A percentile compares a stretch with the other conserved stretches of the same genome.
phyloP scores from a whole-genome alignment of 176 grass and related monocot species.

The Bonia amplexicaulis region DNA sequence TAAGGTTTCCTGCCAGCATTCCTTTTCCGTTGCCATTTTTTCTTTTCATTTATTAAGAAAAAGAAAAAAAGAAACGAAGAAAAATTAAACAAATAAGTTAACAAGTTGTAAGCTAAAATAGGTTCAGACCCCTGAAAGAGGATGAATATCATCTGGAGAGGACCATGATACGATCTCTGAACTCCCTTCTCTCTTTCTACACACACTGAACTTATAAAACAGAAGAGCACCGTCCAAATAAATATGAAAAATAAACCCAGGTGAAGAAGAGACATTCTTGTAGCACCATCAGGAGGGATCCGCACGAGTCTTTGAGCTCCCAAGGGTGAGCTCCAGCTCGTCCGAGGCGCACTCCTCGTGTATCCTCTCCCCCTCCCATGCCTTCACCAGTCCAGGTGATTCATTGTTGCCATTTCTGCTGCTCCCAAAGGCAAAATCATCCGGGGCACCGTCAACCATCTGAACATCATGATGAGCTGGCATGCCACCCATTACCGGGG shows the following conservation, averaged over 20 bases:
- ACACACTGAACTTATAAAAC: conserved; percentile 33
- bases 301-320: conserved; percentile 55
- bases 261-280: not conserved
- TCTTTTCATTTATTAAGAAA: conserved; percentile 8
- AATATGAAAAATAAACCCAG: conserved; percentile 23
- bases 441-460: conserved; percentile 44
- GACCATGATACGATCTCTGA: conserved; percentile 14
- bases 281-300: conserved; percentile 36
- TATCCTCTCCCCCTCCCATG: conserved; percentile 94
- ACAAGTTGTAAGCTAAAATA: conserved; percentile 30
- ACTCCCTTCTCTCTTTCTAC: conserved; percentile 45
- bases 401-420: conserved; percentile 46
- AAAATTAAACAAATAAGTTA: conserved; percentile 37
- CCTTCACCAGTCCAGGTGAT: conserved; percentile 51
- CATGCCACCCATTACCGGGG: conserved; percentile 44
- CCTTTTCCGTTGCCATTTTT: conserved; percentile 3
- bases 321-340: conserved; percentile 91
- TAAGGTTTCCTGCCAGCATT: conserved; percentile 11
- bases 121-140: conserved; percentile 45
- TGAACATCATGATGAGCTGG: conserved; percentile 45
- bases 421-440: conserved; percentile 88
- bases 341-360: conserved; percentile 80
- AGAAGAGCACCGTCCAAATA: conserved; percentile 12
- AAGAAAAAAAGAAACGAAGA: not conserved
- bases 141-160: conserved; percentile 45